These are phyloP conservation scores for Saturnispora galanensis DNA, from an alignment of 805 yeast genomes.

Conservation along the genomic window DNA sequence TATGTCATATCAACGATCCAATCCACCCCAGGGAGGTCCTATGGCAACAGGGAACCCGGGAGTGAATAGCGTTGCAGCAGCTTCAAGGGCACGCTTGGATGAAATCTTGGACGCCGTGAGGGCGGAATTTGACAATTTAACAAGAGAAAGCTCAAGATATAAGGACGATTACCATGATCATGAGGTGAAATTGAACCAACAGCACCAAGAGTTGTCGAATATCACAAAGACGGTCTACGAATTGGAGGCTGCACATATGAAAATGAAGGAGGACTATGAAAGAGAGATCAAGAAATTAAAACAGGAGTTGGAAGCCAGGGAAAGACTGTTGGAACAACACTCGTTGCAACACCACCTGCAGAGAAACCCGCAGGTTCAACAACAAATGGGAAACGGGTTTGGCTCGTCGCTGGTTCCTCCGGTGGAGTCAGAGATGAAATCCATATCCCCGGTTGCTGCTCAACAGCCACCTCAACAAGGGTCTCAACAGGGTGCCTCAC, in stretches of 20 bases:
- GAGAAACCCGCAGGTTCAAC: constrained; percentile 33
- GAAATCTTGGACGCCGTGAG: constrained; percentile 88
- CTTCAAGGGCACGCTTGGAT: constrained; percentile 28
- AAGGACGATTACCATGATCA: constrained; percentile 88
- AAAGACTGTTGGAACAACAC: constrained; percentile 43
- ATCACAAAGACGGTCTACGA: constrained; percentile 91
- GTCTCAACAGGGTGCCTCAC: no score
- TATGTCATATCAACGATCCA: constrained; percentile 23
- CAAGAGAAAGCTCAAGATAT: constrained; percentile 76
- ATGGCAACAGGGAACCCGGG: constrained; percentile 10
- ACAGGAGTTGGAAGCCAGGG: constrained; percentile 74
- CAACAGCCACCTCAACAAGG: no score
- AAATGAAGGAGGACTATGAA: constrained; percentile 92
- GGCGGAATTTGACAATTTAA: constrained; percentile 78
- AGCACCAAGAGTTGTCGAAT: constrained; percentile 86
- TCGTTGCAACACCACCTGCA: constrained; percentile 33
- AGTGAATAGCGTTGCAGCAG: constrained; percentile 17
- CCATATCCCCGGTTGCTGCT: no score
- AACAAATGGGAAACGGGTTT: constrained; percentile 12
- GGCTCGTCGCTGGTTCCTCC: no score
- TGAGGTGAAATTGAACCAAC: constrained; percentile 83
- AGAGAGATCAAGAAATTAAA: constrained; percentile 83
- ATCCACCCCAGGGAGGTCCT: no score
- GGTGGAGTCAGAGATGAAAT: no score
- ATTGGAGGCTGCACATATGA: constrained; percentile 86